Conservation (phyloP, 148 eudicot species). For the Nyssa sinensis region DNA sequence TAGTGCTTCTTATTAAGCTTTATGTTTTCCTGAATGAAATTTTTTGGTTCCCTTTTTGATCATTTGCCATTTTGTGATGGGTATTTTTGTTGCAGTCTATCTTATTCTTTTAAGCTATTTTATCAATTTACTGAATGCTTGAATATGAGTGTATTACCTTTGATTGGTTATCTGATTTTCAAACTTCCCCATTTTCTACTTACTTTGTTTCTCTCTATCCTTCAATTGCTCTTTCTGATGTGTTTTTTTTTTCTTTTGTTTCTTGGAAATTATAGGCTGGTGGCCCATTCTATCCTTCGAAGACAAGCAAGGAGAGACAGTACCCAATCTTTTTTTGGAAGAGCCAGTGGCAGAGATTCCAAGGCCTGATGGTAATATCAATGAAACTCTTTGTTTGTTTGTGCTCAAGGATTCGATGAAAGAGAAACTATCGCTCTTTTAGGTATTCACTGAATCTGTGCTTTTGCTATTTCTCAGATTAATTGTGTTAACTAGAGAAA, state of each 20-base stretch:
- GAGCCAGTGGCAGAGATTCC: conserved; percentile 30
- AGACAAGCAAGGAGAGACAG: conserved; percentile 37
- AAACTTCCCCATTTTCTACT: too few relatives aligned
- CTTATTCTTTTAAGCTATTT: too few relatives aligned
- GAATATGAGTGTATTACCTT: too few relatives aligned
- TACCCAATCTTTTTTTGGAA: conserved; percentile 22
- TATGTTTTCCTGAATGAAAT: too few relatives aligned
- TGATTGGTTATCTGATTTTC: too few relatives aligned
- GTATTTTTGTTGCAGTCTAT: too few relatives aligned
- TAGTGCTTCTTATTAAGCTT: too few relatives aligned
- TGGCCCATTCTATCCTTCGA: conserved; percentile 34
- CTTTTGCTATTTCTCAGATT: background rate
- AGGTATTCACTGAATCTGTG: conserved; percentile 11
- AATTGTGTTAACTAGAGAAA: background rate
- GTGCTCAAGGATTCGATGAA: conserved; percentile 34
- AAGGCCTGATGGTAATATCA: conserved; percentile 27
- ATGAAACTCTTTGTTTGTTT: conserved; percentile 23
- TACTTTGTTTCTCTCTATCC: too few relatives aligned
- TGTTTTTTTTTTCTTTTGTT: background rate
- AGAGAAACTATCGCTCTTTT: conserved; percentile 35
- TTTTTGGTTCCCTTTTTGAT: too few relatives aligned
- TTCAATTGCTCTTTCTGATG: background rate
- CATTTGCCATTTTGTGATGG: too few relatives aligned
- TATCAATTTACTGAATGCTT: too few relatives aligned
- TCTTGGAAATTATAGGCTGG: conserved; percentile 19